Conservation (phyloP, 345 rosid genomes). For the Eutrema heterophyllum region DNA sequence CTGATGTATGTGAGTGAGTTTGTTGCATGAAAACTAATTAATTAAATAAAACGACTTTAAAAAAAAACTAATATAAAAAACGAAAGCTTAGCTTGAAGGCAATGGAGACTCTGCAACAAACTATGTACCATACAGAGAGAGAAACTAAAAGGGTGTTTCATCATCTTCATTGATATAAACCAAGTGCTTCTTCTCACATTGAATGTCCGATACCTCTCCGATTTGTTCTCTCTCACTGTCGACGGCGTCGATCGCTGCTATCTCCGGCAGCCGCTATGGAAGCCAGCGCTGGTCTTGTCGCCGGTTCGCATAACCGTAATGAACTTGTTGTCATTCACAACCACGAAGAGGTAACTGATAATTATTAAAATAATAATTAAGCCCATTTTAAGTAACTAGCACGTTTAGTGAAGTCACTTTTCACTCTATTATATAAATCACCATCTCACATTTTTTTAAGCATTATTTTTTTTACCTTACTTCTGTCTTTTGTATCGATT, state of each 20-base stretch:
- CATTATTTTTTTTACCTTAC: neutral
- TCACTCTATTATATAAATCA: neutral
- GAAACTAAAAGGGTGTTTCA: neutral
- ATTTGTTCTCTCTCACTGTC: neutral
- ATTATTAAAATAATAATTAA: neutral
- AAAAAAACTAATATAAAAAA: neutral
- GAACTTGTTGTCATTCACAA: conserved; percentile 97
- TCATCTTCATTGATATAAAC: conserved; percentile 31
- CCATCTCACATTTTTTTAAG: neutral
- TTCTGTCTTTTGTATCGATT: neutral
- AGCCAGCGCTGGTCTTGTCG: conserved; percentile 96
- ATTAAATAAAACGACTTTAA: neutral
- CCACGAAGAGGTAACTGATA: conserved; percentile 78
- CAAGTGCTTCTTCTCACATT: conserved; percentile 2
- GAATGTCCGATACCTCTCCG: neutral
- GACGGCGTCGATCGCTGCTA: neutral
- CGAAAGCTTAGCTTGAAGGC: conserved; percentile 89
- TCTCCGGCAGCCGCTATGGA: conserved; percentile 49
- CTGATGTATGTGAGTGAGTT: conserved; percentile 23
- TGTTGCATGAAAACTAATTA: conserved; percentile 5
- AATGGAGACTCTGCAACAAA: conserved; percentile 91
- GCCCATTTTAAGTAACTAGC: neutral
- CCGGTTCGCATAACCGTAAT: conserved; percentile 97
- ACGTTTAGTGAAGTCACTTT: neutral
- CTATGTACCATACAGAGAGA: conserved; percentile 36